A percentile compares a stretch with the other conserved stretches of the same genome.
Conservation (phyloP, 2,329 filamentous ascomycete genomes). For the Raffaelea arxii region DNA sequence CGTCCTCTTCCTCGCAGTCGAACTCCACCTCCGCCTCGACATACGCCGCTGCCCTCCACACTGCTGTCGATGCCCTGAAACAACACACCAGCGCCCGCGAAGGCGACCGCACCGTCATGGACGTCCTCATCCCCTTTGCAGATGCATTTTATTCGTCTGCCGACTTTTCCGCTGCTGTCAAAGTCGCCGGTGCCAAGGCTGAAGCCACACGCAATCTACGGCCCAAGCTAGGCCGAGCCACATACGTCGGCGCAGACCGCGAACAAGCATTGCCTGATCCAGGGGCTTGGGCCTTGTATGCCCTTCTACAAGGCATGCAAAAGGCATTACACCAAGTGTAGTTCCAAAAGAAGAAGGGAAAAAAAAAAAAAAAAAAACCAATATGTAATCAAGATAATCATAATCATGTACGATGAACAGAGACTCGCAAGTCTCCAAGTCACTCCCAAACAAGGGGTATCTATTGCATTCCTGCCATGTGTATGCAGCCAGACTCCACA, state of each 20-base stretch:
- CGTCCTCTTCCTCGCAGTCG: conserved; percentile 20
- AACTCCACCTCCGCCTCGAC: conserved; percentile 50
- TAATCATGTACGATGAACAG: no score
- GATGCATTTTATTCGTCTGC: conserved; percentile 55
- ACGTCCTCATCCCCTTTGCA: conserved; percentile 81
- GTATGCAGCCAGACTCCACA: no score
- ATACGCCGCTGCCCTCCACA: conserved; percentile 58
- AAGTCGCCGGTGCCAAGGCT: conserved; percentile 63
- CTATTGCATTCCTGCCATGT: no score
- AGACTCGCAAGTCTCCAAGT: no score
- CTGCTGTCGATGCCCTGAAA: conserved; percentile 58
- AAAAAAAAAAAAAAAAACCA: background rate
- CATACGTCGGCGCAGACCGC: conserved; percentile 69
- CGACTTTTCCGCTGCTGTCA: conserved; percentile 59
- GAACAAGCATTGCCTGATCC: conserved; percentile 56
- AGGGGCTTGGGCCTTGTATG: conserved; percentile 44
- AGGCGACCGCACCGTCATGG: conserved; percentile 81
- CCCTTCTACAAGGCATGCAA: no score
- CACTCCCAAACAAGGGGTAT: no score
- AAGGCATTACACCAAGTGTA: no score
- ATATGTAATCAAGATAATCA: no score
- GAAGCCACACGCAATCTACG: conserved; percentile 88
- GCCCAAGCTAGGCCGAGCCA: conserved; percentile 71
- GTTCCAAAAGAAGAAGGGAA: background rate
- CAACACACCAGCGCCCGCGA: conserved; percentile 81